phyloP scores from a whole-genome alignment of 2,329 filamentous ascomycete species.

The Biscogniauxia sp. region DNA sequence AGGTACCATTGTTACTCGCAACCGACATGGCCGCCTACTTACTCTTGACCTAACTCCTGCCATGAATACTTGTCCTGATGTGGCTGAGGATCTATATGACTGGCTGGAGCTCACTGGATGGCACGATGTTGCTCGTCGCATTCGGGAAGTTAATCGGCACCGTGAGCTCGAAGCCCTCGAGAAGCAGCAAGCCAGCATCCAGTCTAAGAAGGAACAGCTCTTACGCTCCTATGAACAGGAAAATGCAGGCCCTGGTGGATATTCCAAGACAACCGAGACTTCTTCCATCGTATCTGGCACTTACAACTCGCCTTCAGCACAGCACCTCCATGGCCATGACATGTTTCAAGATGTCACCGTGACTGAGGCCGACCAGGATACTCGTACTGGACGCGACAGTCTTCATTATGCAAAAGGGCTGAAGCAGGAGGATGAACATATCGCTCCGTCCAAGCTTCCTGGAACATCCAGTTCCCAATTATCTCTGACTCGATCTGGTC shows the following conservation, averaged over 20 bases:
- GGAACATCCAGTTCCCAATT: not conserved
- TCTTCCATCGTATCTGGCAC: not conserved
- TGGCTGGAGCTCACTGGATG: constrained; percentile 18
- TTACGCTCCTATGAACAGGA: not conserved
- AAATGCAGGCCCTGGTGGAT: not conserved
- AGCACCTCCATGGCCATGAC: not conserved
- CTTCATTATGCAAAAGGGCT: not conserved
- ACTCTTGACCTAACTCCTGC: not conserved
- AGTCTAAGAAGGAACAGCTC: not conserved
- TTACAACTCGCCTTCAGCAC: not conserved
- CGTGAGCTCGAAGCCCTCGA: constrained; percentile 1
- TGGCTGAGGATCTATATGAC: constrained; percentile 10
- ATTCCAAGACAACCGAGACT: not conserved
- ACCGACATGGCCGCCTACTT: not conserved
- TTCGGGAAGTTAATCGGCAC: constrained; percentile 4
- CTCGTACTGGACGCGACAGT: not conserved
- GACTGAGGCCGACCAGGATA: not conserved
- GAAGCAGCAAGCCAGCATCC: not conserved
- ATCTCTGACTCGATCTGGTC: not conserved
- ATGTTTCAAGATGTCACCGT: not conserved
- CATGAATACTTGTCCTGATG: not conserved
- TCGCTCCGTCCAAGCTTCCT: not conserved
- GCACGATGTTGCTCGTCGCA: constrained; percentile 11
- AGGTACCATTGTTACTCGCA: not conserved
- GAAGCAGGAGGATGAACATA: not conserved